A percentile compares a stretch with the other conserved stretches of the same genome.
These are phyloP conservation scores for Flaveria bidentis DNA, from an alignment of 129 eudicot species.

Conservation along the genomic window DNA sequence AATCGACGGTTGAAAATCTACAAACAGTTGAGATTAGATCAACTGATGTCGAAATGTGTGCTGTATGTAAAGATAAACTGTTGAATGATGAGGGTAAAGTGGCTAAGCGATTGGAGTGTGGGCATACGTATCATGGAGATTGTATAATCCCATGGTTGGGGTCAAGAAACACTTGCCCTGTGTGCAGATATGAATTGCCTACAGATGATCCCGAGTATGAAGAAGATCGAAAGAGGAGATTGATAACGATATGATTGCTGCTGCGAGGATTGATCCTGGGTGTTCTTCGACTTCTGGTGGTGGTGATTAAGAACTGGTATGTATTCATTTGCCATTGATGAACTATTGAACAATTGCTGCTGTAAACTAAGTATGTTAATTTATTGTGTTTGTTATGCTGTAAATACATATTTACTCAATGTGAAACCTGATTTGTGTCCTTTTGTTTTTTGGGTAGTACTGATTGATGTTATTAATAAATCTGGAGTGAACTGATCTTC, in stretches of 20 bases:
- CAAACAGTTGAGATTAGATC: slow-evolving; percentile 39
- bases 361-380: not conserved
- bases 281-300: slow-evolving; percentile 17
- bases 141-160: slow-evolving; percentile 78
- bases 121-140: slow-evolving; percentile 72
- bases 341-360: too few relatives aligned
- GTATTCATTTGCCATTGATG: not conserved
- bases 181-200: slow-evolving; percentile 76
- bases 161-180: slow-evolving; percentile 71
- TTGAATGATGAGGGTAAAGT: slow-evolving; percentile 43
- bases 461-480: not conserved
- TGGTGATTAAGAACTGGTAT: not conserved
- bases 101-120: slow-evolving; percentile 66
- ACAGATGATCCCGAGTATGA: slow-evolving; percentile 80
- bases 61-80: slow-evolving; percentile 66
- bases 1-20: slow-evolving; percentile 51
- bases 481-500: not conserved
- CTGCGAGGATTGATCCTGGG: not conserved
- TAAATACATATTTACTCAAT: not conserved
- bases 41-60: slow-evolving; percentile 46
- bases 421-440: not conserved
- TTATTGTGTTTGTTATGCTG: slow-evolving; percentile 9
- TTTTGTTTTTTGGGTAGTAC: not conserved
- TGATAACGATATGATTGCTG: not conserved
- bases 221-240: slow-evolving; percentile 59